phyloP scores from a whole-genome alignment of 768 basidiomycete genomes.

The Lactifluus pinguis region DNA sequence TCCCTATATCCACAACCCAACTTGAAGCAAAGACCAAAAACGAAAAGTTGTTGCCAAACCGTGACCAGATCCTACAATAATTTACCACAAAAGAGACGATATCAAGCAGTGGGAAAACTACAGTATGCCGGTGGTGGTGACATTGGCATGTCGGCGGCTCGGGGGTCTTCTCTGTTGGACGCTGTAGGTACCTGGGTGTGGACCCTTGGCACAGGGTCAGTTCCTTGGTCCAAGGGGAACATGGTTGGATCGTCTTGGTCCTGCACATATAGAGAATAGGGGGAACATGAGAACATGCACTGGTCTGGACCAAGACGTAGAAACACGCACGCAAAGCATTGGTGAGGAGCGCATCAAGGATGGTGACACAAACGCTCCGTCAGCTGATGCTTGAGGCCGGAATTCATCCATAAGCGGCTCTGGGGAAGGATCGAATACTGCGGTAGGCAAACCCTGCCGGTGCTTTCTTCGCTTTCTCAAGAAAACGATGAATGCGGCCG shows the following conservation, averaged over 20 bases:
- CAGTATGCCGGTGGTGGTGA: background rate
- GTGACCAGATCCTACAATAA: background rate
- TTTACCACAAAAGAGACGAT: background rate
- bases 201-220: background rate
- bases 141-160: background rate
- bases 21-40: background rate
- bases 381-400: too few species aligned
- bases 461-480: background rate
- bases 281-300: too few species aligned
- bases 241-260: slow-evolving; percentile 6
- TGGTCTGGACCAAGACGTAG: too few species aligned
- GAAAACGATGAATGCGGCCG: background rate
- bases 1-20: too few species aligned
- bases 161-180: background rate
- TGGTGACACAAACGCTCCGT: too few species aligned
- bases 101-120: background rate
- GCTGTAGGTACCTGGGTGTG: too few species aligned
- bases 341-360: background rate
- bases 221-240: background rate
- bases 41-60: background rate
- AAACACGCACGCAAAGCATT: slow-evolving; percentile 7
- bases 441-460: too few species aligned
- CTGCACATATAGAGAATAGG: background rate
- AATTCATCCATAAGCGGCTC: background rate
- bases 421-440: background rate